Conservation (phyloP, 768 basidiomycete genomes). For the Russula ochroleuca region DNA sequence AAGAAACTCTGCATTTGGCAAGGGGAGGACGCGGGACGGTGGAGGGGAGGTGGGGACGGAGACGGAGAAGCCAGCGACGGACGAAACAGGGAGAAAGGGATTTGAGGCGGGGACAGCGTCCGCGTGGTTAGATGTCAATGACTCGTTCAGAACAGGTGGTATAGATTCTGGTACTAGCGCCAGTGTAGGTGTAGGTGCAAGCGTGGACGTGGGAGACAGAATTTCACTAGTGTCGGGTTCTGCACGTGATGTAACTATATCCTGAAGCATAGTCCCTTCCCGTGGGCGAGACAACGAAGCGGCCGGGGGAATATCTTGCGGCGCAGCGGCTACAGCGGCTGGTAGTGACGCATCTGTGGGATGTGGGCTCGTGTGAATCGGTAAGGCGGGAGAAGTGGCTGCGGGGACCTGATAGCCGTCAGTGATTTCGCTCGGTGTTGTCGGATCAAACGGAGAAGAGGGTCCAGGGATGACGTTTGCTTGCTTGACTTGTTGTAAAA, state of each 20-base stretch:
- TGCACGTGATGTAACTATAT: not conserved
- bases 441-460: too few relatives aligned
- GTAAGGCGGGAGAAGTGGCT: too few relatives aligned
- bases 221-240: not conserved
- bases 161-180: not conserved
- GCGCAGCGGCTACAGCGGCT: too few relatives aligned
- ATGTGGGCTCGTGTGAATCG: too few relatives aligned
- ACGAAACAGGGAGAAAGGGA: slow-evolving; percentile 58
- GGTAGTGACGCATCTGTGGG: too few relatives aligned
- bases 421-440: too few relatives aligned
- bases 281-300: not conserved
- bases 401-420: too few relatives aligned
- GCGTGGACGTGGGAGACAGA: not conserved
- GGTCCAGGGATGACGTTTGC: too few relatives aligned
- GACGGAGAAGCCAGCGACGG: slow-evolving; percentile 67
- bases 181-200: not conserved
- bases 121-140: slow-evolving; percentile 58
- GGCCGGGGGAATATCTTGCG: not conserved
- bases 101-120: slow-evolving; percentile 35
- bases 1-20: slow-evolving; percentile 47
- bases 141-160: slow-evolving; percentile 45
- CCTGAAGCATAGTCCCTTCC: not conserved
- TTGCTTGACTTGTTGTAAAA: too few relatives aligned
- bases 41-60: slow-evolving; percentile 54
- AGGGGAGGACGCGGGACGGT: slow-evolving; percentile 33